Conservation (phyloP, 169 alveolate genomes). For the Toxoplasma gondii region DNA sequence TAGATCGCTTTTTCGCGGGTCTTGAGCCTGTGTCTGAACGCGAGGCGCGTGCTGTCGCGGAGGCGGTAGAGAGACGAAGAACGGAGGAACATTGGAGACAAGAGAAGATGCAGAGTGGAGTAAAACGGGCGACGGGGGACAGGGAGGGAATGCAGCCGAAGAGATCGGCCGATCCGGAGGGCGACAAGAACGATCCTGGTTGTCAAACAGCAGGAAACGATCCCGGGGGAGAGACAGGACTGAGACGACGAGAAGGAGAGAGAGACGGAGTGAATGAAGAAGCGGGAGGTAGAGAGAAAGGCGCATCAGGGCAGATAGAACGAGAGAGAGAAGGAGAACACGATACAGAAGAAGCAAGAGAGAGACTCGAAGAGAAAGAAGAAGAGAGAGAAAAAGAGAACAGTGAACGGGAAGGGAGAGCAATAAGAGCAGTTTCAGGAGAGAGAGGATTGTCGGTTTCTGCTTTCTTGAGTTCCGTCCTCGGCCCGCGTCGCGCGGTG, state of each 20-base stretch:
- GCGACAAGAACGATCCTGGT: not conserved
- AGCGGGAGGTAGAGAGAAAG: not conserved
- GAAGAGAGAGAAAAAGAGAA: not conserved
- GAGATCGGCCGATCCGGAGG: no score
- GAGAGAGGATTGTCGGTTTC: not conserved
- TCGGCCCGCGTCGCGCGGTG: not conserved
- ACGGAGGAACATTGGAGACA: not conserved
- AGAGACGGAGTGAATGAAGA: not conserved
- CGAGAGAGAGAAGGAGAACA: not conserved
- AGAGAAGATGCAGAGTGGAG: not conserved
- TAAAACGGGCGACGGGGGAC: not conserved
- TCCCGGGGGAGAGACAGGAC: not conserved
- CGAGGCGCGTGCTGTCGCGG: not conserved
- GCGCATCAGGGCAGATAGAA: not conserved
- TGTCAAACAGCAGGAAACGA: not conserved
- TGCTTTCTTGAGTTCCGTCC: slow-evolving; percentile 6
- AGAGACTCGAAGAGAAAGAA: not conserved
- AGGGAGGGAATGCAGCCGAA: no score
- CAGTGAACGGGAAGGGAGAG: not conserved
- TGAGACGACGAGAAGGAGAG: not conserved
- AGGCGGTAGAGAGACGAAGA: not conserved
- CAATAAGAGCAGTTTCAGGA: not conserved
- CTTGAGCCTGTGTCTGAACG: not conserved
- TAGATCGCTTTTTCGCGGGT: not conserved
- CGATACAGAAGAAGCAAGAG: not conserved